Base-by-base conservation (phyloP, 2,329 filamentous ascomycete species). In the Corinectria fuckeliana region DNA sequence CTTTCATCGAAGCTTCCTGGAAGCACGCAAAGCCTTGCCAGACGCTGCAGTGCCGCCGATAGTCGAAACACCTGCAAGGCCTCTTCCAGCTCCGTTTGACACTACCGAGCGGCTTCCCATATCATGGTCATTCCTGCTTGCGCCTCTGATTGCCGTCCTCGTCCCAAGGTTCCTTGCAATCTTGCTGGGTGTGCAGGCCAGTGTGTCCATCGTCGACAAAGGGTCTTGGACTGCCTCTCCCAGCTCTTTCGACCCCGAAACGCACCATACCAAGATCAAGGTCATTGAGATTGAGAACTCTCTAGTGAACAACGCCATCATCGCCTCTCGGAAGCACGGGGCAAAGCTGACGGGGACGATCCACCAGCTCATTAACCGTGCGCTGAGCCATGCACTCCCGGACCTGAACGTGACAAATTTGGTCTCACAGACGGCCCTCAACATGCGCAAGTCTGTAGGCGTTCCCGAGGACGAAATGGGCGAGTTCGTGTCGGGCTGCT, bases 41-140 rank as follows among this genome's bases (percentile, higher is more conserved):
- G 13, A 14, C 0, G 18, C 47, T 25, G 21, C 38, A 9, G 10
- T 34, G 14, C 36, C 58, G 2, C 13, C 49, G 0, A 41, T 51
- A 1, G 32, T 65, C 14, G 7, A 45, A 2, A 60, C 68, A 2
- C 58, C 59, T 0, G n/a, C 20, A 1, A 63, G 41, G 0, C 49
- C 47, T 7, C 39, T 71, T 0, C 44, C 69, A 1, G 53, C 52
- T 3, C 64, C 69, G 0, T 68, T 71, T 18, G 69, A 71, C 25
- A 71, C 64, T 0, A 50, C 63, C 0, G 61, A 71, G 32, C 56
- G 69, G 14, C 59, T 71, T 0, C 42, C 61, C 0, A 67, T 71
- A 11, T 71, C 69, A 0, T 71, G 69, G 69, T 59, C 58, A 1
- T 71, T 62, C 20, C 61, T 71, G 1, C 18, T 71, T 1, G 54